Evolutionary conservation across 257 asterid species (phyloP), one percentile per base, ranked within the genome.

Genomic region (Orobanche coerulescens): DNA sequence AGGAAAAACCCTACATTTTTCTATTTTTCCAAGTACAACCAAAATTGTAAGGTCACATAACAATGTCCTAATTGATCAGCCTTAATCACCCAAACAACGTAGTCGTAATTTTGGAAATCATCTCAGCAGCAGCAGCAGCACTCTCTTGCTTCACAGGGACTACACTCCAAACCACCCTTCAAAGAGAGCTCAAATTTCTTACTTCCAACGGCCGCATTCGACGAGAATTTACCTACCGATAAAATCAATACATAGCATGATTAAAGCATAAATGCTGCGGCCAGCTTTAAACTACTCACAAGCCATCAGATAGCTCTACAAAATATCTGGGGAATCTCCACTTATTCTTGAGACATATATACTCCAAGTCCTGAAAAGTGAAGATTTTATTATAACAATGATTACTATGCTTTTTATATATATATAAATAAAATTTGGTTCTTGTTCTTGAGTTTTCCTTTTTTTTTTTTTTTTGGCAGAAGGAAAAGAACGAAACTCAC

Each of bases 51-150:
- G n/a, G 28, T 13, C 23, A 6, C 43, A 57, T 1, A 23, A 18
- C 2, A 30, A 18, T 4, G 11, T 19, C 33, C 63, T 19, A n/a
- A 39, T 59, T 20, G 25, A 30, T 46, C 46, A 47, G 47, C 13
- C 31, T 47, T 34, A 10, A 42, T 18, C 46, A 44, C 14, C 39
- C 3, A 20, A 34, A 6, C 5, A 14, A 10, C 12, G 12, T 9
- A 18, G 48, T 0, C 3, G 26, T 36, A 82, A 44, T 56, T 67
- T n/a, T 37, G 10, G 34, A 60, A 22, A 83, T 64, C 78, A 80
- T 75, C 51, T 40, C 28, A 1, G 79, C 75, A 33, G 86, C 90
- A 58, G 82, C 79, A 12, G 81, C n/a, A n/a, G n/a, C n/a, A 73
- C 28, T 79, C 84, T 62, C 81, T 71, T 19, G 90, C 82, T 65